A percentile compares a stretch with the other conserved stretches of the same genome.
Evolutionary conservation across 2,329 filamentous ascomycete species (phyloP).

Genomic region (Neurospora sp.): DNA sequence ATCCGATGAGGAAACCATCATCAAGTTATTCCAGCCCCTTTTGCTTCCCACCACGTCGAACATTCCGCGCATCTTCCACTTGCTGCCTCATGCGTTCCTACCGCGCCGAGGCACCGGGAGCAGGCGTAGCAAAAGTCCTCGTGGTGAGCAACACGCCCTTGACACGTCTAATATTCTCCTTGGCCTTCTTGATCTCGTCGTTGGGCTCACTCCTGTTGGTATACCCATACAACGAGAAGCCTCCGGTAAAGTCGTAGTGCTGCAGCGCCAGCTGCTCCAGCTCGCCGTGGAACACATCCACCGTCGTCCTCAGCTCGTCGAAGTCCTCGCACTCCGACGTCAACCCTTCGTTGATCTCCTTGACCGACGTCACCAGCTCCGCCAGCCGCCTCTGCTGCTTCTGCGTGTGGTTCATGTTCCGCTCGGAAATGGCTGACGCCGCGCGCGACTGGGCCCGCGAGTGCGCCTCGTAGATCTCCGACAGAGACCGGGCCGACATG

Average conservation of each 20-base stretch:
- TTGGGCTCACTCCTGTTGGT: slow-evolving; percentile 43
- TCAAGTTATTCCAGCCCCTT: background rate
- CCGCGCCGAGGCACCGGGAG: slow-evolving; percentile 23
- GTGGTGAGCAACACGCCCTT: slow-evolving; percentile 72
- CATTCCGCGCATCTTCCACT: background rate
- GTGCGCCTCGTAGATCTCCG: background rate
- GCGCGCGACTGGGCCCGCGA: background rate
- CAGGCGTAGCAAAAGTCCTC: slow-evolving; percentile 52
- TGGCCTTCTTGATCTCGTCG: slow-evolving; percentile 64
- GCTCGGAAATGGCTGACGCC: slow-evolving; percentile 1
- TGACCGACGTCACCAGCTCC: slow-evolving; percentile 32
- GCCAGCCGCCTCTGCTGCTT: slow-evolving; percentile 33
- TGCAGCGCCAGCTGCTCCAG: slow-evolving; percentile 50
- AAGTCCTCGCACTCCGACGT: slow-evolving; percentile 36
- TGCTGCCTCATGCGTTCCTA: slow-evolving; percentile 5
- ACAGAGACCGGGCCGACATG: background rate
- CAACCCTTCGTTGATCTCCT: slow-evolving; percentile 33
- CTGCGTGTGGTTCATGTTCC: slow-evolving; percentile 1
- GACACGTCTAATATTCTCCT: slow-evolving; percentile 66
- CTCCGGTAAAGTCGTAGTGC: slow-evolving; percentile 26
- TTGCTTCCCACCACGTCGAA: background rate
- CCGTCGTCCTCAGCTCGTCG: slow-evolving; percentile 40
- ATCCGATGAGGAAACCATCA: background rate
- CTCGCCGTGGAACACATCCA: slow-evolving; percentile 55
- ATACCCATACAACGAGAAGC: slow-evolving; percentile 33